A percentile compares a stretch with the other conserved stretches of the same genome.
Conservation (phyloP, 2,329 filamentous ascomycete genomes). For the Epichloe gansuensis region DNA sequence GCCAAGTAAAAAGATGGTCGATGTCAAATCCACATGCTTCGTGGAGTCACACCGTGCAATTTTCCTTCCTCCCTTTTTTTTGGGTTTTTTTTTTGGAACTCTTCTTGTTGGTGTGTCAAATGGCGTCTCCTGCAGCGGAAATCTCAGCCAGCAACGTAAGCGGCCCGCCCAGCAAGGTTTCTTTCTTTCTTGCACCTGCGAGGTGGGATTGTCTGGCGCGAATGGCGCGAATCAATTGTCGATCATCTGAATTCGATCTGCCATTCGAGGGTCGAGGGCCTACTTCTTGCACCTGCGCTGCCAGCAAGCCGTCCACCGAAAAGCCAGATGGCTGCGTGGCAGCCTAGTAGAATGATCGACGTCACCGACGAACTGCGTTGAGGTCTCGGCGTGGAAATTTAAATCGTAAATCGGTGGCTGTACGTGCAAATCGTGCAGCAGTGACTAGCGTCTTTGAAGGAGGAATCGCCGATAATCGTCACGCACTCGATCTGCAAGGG, state of each 20-base stretch:
- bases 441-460: too few species aligned
- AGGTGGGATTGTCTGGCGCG: neutral
- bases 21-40: too few species aligned
- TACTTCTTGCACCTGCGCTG: neutral
- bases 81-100: too few species aligned
- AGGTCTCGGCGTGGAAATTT: neutral
- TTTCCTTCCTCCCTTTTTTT: too few species aligned
- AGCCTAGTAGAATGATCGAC: neutral
- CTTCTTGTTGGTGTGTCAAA: neutral
- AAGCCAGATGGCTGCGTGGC: neutral
- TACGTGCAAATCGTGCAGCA: neutral
- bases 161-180: neutral
- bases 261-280: neutral
- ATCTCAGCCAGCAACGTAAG: neutral
- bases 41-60: too few species aligned
- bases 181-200: neutral
- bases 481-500: neutral
- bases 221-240: neutral
- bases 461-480: neutral
- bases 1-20: neutral
- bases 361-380: neutral
- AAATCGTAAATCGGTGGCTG: slow-evolving; percentile 1
- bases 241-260: neutral
- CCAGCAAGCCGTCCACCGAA: neutral
- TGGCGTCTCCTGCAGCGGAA: neutral